Conservation (phyloP, 139 green algal genomes). For the Yamagishiella unicocca region DNA sequence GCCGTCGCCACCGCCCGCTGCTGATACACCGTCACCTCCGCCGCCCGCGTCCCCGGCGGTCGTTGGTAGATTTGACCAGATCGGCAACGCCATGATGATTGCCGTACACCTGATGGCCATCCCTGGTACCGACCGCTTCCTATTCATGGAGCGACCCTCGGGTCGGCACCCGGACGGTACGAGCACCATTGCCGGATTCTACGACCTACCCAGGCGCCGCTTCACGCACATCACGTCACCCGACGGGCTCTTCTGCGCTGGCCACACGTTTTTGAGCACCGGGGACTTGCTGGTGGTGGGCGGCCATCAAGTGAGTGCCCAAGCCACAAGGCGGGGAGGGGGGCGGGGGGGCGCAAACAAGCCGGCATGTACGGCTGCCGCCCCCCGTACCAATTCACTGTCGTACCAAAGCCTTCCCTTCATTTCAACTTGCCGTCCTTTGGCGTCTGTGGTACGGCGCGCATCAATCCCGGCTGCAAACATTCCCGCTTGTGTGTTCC, state of each 20-base stretch:
- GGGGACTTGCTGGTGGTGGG: slow-evolving; percentile 51
- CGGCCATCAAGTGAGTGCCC: too few relatives aligned
- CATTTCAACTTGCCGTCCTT: too few relatives aligned
- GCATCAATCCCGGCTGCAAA: too few relatives aligned
- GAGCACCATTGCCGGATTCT: slow-evolving; percentile 36
- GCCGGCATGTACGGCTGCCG: too few relatives aligned
- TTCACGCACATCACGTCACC: slow-evolving; percentile 41
- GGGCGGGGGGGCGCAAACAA: too few relatives aligned
- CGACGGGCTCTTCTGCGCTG: slow-evolving; percentile 56
- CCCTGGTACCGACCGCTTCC: slow-evolving; percentile 46
- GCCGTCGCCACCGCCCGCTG: too few relatives aligned
- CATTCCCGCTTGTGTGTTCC: too few relatives aligned
- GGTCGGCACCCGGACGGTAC: slow-evolving; percentile 41
- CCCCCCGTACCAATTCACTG: too few relatives aligned
- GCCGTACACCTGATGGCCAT: slow-evolving; percentile 58
- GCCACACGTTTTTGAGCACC: slow-evolving; percentile 33
- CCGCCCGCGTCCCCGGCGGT: background rate
- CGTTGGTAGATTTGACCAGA: background rate
- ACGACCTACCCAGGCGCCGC: background rate
- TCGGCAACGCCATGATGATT: slow-evolving; percentile 37
- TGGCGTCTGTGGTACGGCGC: too few relatives aligned
- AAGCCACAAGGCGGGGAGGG: too few relatives aligned
- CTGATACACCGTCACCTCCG: too few relatives aligned
- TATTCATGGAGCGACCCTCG: slow-evolving; percentile 61
- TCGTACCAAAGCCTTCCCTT: too few relatives aligned